Base-by-base conservation (phyloP, 805 yeast species). In the Candida nonsorbophila region DNA sequence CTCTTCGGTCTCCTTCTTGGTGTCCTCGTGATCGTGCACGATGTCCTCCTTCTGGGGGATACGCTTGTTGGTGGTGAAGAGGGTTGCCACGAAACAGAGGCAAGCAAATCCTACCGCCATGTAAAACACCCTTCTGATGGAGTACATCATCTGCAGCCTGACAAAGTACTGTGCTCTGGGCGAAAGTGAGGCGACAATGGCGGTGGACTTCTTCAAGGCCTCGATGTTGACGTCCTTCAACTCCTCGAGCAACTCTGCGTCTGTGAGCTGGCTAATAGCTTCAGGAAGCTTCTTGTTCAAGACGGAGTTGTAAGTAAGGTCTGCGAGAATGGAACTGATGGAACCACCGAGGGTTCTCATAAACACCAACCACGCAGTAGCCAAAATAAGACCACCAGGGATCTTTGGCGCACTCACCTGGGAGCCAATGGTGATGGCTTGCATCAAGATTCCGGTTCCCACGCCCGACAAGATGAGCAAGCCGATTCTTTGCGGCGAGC, bases 381-480 rank as follows among this genome's bases (percentile, higher is more conserved):
- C 58, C 48, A 72, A 45, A 26, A 74, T 69, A 5, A 61, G 56
- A 3, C 69, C 62, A 10, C 79, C 79, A 5, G 71, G 62, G 1
- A 56, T 47, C 35, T 72, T 68, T 19, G 80, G 77, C 7, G 75
- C 74, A 14, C 60, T 51, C 6, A 74, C 46, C 41, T 74, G 77
- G 2, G 70, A 58, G 2, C 67, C 46, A 18, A 71, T 42, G 26
- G 70, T 51, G 10, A 61, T 40, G 2, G 73, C 53, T 44, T 74
- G 79, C 45, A 72, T 51, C 30, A 51, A 55, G 10, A 69, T 18
- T 2, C 82, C 83, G 24, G 63, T 47, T 0, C 70, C 58, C 4
- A 65, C 51, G 15, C 82, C 82, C 6, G 55, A 44, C 5, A 69
- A 40, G 16, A 73, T 65, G 32, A 69, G 61, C 19, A 59, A 52